Evolutionary conservation across 345 rosid genomes (phyloP).

Genomic region (Citrus medica): DNA sequence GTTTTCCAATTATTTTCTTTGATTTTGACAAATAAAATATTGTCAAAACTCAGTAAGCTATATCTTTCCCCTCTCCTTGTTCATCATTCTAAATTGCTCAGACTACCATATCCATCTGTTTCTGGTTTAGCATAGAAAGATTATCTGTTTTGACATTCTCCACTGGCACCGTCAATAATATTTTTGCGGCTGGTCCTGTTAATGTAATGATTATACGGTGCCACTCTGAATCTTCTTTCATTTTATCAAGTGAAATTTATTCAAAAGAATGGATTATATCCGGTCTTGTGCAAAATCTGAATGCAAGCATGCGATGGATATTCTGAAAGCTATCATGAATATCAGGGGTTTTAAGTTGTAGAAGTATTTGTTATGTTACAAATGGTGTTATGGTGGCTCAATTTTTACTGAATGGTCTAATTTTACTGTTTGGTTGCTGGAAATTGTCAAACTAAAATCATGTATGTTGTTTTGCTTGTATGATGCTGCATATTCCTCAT

Average conservation of each 20-base stretch:
- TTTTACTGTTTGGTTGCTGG: not conserved
- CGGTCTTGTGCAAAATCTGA: not conserved
- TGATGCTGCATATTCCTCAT: not conserved
- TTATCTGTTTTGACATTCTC: not conserved
- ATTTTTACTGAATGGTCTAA: not conserved
- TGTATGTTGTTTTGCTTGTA: not conserved
- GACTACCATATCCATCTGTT: not conserved
- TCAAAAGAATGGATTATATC: not conserved
- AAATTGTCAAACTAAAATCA: not conserved
- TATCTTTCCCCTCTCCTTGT: not conserved
- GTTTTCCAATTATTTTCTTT: slow-evolving; percentile 12
- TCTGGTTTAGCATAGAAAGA: not conserved
- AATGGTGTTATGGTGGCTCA: no score
- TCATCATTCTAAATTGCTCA: not conserved
- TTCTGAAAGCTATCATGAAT: not conserved
- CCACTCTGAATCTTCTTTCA: not conserved
- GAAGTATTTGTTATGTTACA: not conserved
- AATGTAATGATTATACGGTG: not conserved
- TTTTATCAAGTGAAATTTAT: not conserved
- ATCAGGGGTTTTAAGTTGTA: not conserved
- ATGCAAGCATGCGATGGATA: not conserved
- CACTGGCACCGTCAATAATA: not conserved
- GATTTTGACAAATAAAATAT: not conserved
- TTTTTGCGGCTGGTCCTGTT: not conserved
- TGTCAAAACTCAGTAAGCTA: not conserved